Evolutionary conservation across 345 rosid genomes (phyloP), one percentile per base, ranked within the genome.

Genomic region (Melaleuca alternifolia): DNA sequence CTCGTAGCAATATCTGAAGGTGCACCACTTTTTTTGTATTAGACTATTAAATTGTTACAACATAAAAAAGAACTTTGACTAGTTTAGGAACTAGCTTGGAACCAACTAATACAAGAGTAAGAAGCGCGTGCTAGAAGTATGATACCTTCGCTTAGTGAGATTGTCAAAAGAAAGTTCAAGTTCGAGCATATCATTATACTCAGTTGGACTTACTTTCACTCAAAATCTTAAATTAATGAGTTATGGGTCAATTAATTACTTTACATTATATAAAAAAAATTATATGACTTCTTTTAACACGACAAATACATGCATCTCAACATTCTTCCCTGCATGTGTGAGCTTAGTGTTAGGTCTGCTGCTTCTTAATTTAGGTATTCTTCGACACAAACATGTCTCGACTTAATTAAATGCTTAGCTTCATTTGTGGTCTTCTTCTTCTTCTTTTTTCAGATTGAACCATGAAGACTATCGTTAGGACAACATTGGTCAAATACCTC

Each of bases 171-270:
- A 12, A 10, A 71, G 24, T 18, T 33, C 6, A 65, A 65, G 20
- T 62, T 30, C 5, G 10, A 30, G 7, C 6, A 0, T 0, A 0
- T 71, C 26, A 71, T 9, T 13, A 18, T 71, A 37, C 33, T 1
- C 5, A 41, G 41, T 41, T 41, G 41, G 41, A 41, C 41, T 41
- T 4, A 5, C 4, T 10, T 71, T 18, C 5, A 11, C 24, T 37
- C 9, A 71, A 37, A 20, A 21, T 0, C 2, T 71, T 71, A 71
- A 37, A 12, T 24, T 3, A 10, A 37, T 41, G 5, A 33, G 1
- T 20, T 71, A 71, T 37, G 5, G 7, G 18, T 18, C 33, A 5
- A 37, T 71, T 71, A 37, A 71, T 13, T 44, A 21, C 44, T 62
- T 0, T 8, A 30, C 23, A 62, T n/a, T n/a, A n/a, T n/a, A n/a